Evolutionary conservation across 306 rosid genomes (phyloP).

Genomic region (Vicia villosa): DNA sequence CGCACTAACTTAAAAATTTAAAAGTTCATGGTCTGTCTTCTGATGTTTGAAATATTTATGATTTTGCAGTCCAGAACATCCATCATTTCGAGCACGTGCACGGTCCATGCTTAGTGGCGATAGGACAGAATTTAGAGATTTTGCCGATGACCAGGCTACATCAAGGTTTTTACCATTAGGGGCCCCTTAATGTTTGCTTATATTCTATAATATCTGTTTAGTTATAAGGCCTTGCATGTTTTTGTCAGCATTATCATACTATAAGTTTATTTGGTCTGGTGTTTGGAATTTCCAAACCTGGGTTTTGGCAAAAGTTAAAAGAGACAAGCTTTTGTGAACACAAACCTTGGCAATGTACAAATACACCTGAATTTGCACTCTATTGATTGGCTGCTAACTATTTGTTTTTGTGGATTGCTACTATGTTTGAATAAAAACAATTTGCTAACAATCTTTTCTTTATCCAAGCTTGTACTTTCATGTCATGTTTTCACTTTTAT

Average conservation of each 20-base stretch:
- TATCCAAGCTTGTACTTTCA: background rate
- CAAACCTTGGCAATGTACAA: background rate
- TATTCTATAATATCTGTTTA: background rate
- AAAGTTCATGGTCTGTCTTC: conserved; percentile 20
- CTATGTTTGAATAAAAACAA: conserved; percentile 14
- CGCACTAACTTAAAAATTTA: conserved; percentile 11
- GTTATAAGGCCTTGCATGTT: conserved; percentile 15
- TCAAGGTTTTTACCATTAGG: conserved; percentile 72
- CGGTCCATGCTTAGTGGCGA: conserved; percentile 98
- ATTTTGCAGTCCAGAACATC: conserved; percentile 96
- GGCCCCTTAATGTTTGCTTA: conserved; percentile 33
- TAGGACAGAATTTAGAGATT: conserved; percentile 77
- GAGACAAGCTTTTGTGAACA: background rate
- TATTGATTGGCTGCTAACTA: conserved; percentile 5
- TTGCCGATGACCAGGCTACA: conserved; percentile 79
- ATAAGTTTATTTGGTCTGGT: background rate
- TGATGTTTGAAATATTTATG: conserved; percentile 37
- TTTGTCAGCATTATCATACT: background rate
- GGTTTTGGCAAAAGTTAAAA: too few relatives aligned
- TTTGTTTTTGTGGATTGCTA: conserved; percentile 2
- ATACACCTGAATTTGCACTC: background rate
- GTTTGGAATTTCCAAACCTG: background rate
- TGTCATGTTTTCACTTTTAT: conserved; percentile 7
- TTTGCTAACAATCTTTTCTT: background rate
- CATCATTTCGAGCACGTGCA: conserved; percentile 83